These are phyloP conservation scores for Entoloma clypeatum DNA, from an alignment of 1,284 basidiomycete species.

Conservation along the genomic window DNA sequence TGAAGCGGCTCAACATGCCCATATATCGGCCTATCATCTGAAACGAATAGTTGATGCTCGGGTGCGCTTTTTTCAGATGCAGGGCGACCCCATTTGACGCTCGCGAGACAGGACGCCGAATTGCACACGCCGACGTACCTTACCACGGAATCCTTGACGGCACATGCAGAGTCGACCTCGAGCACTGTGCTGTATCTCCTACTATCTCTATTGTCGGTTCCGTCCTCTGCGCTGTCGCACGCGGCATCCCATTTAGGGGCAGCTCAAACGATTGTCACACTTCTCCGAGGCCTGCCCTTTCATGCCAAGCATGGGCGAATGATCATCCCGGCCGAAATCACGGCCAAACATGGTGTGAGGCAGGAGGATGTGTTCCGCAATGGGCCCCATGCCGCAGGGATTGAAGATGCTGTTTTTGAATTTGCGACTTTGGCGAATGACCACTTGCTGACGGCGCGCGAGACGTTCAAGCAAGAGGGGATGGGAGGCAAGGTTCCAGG, in stretches of 20 bases:
- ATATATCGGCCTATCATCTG: slow-evolving; percentile 72
- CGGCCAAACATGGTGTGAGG: slow-evolving; percentile 72
- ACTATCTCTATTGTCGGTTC: slow-evolving; percentile 66
- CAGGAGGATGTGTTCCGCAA: slow-evolving; percentile 85
- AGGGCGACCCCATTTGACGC: too few relatives aligned
- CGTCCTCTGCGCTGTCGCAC: slow-evolving; percentile 68
- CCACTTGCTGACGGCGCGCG: slow-evolving; percentile 81
- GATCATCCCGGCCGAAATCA: slow-evolving; percentile 83
- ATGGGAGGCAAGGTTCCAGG: slow-evolving; percentile 57
- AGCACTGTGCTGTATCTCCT: slow-evolving; percentile 79
- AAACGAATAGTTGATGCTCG: slow-evolving; percentile 84
- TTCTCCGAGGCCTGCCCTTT: slow-evolving; percentile 76
- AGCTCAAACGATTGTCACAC: slow-evolving; percentile 66
- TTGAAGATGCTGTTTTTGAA: slow-evolving; percentile 80
- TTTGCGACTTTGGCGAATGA: slow-evolving; percentile 91
- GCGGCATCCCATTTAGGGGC: slow-evolving; percentile 76
- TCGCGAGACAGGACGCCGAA: slow-evolving; percentile 81
- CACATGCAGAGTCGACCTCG: slow-evolving; percentile 75
- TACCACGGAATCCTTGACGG: slow-evolving; percentile 66
- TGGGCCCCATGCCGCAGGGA: slow-evolving; percentile 59
- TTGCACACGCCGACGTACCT: slow-evolving; percentile 65
- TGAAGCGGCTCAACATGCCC: slow-evolving; percentile 48
- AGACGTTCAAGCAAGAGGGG: slow-evolving; percentile 61
- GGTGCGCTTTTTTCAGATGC: too few relatives aligned
- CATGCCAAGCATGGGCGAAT: slow-evolving; percentile 72